Evolutionary conservation across 441 rosid genomes (phyloP).

Genomic region (Theobroma grandiflorum): DNA sequence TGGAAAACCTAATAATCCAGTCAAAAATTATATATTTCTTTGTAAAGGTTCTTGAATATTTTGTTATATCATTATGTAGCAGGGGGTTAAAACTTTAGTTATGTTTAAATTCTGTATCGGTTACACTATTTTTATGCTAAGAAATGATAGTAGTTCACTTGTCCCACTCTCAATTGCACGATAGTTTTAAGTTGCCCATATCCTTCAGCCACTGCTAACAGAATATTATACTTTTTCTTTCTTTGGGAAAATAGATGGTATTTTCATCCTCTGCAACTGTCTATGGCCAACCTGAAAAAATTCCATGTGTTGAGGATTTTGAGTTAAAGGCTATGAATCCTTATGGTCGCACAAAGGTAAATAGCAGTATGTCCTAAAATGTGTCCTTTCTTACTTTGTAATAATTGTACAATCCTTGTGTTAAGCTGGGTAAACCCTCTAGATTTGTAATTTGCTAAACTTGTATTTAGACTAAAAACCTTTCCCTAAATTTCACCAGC

Average conservation of each 20-base stretch:
- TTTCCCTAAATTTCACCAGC: constrained; percentile 41
- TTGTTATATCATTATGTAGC: not conserved
- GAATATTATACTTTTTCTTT: not conserved
- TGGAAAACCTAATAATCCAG: not conserved
- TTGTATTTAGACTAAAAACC: not conserved
- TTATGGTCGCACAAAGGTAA: constrained; percentile 78
- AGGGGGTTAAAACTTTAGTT: not conserved
- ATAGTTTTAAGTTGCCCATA: not conserved
- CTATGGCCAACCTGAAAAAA: constrained; percentile 76
- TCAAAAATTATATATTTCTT: not conserved
- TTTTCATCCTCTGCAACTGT: constrained; percentile 86
- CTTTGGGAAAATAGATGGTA: constrained; percentile 50
- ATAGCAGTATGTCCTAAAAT: not conserved
- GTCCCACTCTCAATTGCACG: not conserved
- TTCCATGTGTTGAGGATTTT: constrained; percentile 71
- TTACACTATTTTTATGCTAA: constrained; percentile 8
- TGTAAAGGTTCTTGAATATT: not conserved
- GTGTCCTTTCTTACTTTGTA: constrained; percentile 3
- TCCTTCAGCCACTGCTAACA: not conserved
- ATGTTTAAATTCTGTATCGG: not conserved
- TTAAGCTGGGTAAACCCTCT: constrained; percentile 10
- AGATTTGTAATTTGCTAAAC: not conserved
- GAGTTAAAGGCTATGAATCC: constrained; percentile 73
- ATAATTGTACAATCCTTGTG: not conserved
- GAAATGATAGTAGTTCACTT: not conserved